phyloP scores from a whole-genome alignment of 768 basidiomycete genomes.

The Boletus subparvulus region DNA sequence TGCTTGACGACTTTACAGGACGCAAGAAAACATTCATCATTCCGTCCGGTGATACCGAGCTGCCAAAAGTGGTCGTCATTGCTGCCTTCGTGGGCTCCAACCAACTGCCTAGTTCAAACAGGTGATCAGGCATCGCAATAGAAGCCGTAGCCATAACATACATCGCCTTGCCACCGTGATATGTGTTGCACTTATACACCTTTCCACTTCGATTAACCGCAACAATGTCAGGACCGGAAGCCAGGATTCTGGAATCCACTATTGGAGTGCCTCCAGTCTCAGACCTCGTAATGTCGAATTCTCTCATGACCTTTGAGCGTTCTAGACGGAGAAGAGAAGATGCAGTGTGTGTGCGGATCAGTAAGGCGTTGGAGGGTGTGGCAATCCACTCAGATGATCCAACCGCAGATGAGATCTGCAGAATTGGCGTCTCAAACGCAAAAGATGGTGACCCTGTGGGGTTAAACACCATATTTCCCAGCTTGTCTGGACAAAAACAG shows the following conservation, averaged over 20 bases:
- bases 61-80: slow-evolving; percentile 50
- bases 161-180: slow-evolving; percentile 40
- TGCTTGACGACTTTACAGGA: slow-evolving; percentile 44
- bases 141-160: slow-evolving; percentile 28
- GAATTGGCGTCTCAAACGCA: slow-evolving; percentile 66
- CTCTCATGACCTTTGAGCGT: slow-evolving; percentile 28
- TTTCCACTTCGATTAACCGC: slow-evolving; percentile 51
- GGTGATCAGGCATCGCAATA: not conserved
- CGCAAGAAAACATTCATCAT: slow-evolving; percentile 44
- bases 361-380: slow-evolving; percentile 18
- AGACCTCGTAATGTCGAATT: slow-evolving; percentile 39
- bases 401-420: slow-evolving; percentile 51
- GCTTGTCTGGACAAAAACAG: slow-evolving; percentile 28
- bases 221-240: slow-evolving; percentile 35
- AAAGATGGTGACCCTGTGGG: slow-evolving; percentile 43
- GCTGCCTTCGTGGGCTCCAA: slow-evolving; percentile 9
- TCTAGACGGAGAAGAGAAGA: slow-evolving; percentile 41
- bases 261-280: slow-evolving; percentile 42
- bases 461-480: slow-evolving; percentile 20
- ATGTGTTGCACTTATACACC: slow-evolving; percentile 48
- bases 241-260: slow-evolving; percentile 48
- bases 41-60: slow-evolving; percentile 38
- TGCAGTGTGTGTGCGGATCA: slow-evolving; percentile 48
- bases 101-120: slow-evolving; percentile 19
- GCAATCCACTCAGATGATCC: slow-evolving; percentile 13